Conservation (phyloP, 2,329 filamentous ascomycete genomes). For the Pestalotiopsis sp. region DNA sequence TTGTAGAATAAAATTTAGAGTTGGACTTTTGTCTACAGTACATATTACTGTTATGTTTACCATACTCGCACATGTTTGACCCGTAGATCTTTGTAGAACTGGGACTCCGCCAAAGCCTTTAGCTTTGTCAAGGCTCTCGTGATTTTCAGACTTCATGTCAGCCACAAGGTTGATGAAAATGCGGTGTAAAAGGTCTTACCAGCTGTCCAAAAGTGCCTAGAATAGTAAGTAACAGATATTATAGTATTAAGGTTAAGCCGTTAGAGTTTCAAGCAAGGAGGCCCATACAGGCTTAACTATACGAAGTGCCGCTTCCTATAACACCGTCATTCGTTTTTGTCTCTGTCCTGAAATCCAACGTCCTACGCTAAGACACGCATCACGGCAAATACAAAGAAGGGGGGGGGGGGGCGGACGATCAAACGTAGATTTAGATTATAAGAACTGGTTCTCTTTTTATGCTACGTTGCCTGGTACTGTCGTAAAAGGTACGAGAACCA, state of each 20-base stretch:
- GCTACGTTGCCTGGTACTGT: neutral
- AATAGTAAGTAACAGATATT: neutral
- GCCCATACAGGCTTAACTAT: neutral
- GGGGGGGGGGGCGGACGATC: neutral
- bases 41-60: neutral
- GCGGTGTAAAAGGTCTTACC: neutral
- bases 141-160: neutral
- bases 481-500: neutral
- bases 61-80: neutral
- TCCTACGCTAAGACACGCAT: neutral
- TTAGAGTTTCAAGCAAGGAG: neutral
- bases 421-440: neutral
- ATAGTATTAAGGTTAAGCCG: neutral
- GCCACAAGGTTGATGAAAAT: neutral
- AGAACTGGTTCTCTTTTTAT: neutral
- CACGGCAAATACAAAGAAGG: neutral
- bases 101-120: neutral
- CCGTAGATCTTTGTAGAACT: neutral
- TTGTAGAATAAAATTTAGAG: neutral
- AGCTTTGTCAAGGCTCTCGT: neutral
- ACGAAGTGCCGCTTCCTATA: neutral
- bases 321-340: neutral
- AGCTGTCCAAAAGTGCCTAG: neutral
- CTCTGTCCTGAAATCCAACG: neutral
- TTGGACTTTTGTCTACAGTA: neutral